Evolutionary conservation across 1,284 basidiomycete genomes (phyloP).

Genomic region (Ustilago sp.): DNA sequence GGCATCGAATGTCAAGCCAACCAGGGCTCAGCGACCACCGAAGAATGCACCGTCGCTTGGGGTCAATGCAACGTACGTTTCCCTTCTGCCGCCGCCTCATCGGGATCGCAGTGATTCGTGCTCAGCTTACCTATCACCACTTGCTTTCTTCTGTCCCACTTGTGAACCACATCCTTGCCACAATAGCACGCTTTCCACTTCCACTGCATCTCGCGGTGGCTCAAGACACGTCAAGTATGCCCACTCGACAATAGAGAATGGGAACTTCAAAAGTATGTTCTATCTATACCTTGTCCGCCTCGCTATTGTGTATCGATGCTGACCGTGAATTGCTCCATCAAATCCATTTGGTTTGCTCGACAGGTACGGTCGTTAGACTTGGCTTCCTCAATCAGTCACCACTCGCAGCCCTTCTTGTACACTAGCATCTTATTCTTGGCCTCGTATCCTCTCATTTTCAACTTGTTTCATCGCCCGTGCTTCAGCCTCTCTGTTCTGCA

Average conservation of each 20-base stretch:
- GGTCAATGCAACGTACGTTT: constrained; percentile 93
- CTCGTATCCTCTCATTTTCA: constrained; percentile 1
- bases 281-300: not conserved
- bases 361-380: constrained; percentile 42
- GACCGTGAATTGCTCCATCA: not conserved
- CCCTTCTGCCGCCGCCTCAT: not conserved
- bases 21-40: constrained; percentile 93
- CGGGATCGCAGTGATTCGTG: too few relatives aligned
- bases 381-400: not conserved
- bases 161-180: not conserved
- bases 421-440: constrained; percentile 25
- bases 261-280: constrained; percentile 87
- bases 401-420: constrained; percentile 19
- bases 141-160: too few relatives aligned
- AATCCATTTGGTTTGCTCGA: not conserved
- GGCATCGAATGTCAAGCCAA: constrained; percentile 99
- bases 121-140: too few relatives aligned
- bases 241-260: constrained; percentile 91
- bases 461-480: not conserved
- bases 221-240: constrained; percentile 98
- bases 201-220: constrained; percentile 99
- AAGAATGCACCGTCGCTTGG: constrained; percentile 99
- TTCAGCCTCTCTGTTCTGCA: not conserved
- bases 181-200: constrained; percentile 98
- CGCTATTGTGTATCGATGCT: not conserved